Evolutionary conservation across 257 asterid species (phyloP).

Genomic region (Nicotiana obtusifolia): DNA sequence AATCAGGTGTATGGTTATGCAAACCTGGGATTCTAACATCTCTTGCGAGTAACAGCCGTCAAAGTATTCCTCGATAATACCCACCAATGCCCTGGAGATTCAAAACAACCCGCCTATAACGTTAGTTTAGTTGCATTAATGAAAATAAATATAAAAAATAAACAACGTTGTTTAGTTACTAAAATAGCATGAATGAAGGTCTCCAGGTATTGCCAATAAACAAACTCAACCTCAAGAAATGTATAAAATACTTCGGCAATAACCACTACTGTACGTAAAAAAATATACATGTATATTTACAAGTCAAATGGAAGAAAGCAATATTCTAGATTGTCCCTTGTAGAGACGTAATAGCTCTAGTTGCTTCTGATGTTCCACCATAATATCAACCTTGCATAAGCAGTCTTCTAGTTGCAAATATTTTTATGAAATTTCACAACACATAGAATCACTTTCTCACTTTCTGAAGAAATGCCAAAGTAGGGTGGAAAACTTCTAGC

Average conservation of each 20-base stretch:
- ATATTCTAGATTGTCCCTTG: background rate
- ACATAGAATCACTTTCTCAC: background rate
- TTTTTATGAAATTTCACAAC: background rate
- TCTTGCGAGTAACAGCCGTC: slow-evolving; percentile 84
- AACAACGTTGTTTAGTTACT: background rate
- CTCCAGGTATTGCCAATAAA: background rate
- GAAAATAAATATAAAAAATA: background rate
- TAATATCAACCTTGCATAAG: background rate
- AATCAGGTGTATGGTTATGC: slow-evolving; percentile 18
- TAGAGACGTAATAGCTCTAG: background rate
- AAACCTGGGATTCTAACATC: slow-evolving; percentile 93
- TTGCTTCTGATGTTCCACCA: background rate
- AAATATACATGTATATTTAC: background rate
- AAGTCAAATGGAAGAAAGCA: background rate
- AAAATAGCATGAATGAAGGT: background rate
- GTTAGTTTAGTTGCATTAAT: slow-evolving; percentile 17
- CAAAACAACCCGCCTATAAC: slow-evolving; percentile 27
- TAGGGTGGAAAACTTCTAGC: background rate
- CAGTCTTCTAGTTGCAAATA: background rate
- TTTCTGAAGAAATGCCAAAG: background rate
- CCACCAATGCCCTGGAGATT: slow-evolving; percentile 81
- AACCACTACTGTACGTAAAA: background rate
- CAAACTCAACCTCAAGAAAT: slow-evolving; percentile 5
- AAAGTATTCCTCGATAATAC: slow-evolving; percentile 80
- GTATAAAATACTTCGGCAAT: background rate